Conservation (phyloP, 2,329 filamentous ascomycete genomes). For the Penicillium occitanis region DNA sequence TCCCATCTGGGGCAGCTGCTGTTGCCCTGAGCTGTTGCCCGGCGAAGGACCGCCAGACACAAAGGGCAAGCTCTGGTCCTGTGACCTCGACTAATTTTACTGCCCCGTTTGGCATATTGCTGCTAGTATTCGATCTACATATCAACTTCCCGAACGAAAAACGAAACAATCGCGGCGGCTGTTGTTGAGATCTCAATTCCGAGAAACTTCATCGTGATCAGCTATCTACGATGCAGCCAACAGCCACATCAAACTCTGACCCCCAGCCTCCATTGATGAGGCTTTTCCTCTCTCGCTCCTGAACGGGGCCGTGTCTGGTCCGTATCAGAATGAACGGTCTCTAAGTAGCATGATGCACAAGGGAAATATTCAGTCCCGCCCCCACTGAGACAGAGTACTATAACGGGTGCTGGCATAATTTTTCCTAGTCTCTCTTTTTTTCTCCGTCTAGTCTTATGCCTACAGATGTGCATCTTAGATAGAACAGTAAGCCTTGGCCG, state of each 20-base stretch:
- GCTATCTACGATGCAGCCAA: neutral
- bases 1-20: neutral
- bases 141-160: neutral
- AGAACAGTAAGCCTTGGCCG: neutral
- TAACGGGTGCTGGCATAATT: slow-evolving; percentile 5
- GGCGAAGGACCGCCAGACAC: neutral
- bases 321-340: neutral
- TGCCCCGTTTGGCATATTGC: neutral
- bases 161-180: neutral
- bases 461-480: neutral
- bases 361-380: neutral
- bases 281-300: neutral
- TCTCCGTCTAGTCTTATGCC: neutral
- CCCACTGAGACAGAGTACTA: neutral
- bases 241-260: neutral
- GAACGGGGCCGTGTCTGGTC: neutral
- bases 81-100: slow-evolving; percentile 10
- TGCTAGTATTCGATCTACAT: neutral
- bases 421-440: neutral
- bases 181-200: neutral
- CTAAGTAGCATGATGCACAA: neutral
- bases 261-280: neutral
- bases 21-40: neutral
- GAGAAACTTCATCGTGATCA: neutral
- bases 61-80: slow-evolving; percentile 1